phyloP scores from a whole-genome alignment of 2,329 filamentous ascomycete genomes.

The Neonectria neomacrospora region DNA sequence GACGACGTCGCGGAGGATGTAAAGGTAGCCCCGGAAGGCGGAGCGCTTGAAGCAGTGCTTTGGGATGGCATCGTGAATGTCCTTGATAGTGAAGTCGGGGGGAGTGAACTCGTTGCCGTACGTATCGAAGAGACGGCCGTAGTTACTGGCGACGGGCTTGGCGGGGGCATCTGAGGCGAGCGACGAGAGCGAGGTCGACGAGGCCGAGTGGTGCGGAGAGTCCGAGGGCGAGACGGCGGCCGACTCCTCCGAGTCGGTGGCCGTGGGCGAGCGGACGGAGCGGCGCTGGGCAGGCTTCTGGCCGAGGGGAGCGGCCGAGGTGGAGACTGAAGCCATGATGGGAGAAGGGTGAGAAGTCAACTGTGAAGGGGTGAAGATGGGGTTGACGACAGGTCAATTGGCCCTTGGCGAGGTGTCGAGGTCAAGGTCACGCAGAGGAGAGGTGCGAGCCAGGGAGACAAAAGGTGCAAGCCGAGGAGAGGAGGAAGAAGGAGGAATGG shows the following conservation, averaged over 20 bases:
- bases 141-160: slow-evolving; percentile 49
- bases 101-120: slow-evolving; percentile 95
- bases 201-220: slow-evolving; percentile 73
- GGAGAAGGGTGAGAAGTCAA: background rate
- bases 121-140: slow-evolving; percentile 82
- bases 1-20: slow-evolving; percentile 84
- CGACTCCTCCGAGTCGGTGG: slow-evolving; percentile 65
- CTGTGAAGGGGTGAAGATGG: slow-evolving; percentile 1
- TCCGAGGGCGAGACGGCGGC: slow-evolving; percentile 68
- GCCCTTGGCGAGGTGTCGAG: slow-evolving; percentile 22
- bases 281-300: slow-evolving; percentile 60
- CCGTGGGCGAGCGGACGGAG: slow-evolving; percentile 59
- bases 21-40: slow-evolving; percentile 76
- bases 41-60: slow-evolving; percentile 97
- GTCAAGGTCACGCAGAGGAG: slow-evolving; percentile 15
- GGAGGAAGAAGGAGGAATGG: slow-evolving; percentile 12
- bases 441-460: slow-evolving; percentile 24
- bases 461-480: slow-evolving; percentile 19
- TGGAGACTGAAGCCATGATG: slow-evolving; percentile 59
- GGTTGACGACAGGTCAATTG: slow-evolving; percentile 35
- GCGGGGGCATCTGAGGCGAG: slow-evolving; percentile 72
- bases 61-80: slow-evolving; percentile 96
- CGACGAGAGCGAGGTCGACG: slow-evolving; percentile 92
- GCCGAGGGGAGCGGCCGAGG: slow-evolving; percentile 52
- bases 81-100: slow-evolving; percentile 96